Conservation (phyloP, 2,329 filamentous ascomycete genomes). For the Colletotrichum salicis region DNA sequence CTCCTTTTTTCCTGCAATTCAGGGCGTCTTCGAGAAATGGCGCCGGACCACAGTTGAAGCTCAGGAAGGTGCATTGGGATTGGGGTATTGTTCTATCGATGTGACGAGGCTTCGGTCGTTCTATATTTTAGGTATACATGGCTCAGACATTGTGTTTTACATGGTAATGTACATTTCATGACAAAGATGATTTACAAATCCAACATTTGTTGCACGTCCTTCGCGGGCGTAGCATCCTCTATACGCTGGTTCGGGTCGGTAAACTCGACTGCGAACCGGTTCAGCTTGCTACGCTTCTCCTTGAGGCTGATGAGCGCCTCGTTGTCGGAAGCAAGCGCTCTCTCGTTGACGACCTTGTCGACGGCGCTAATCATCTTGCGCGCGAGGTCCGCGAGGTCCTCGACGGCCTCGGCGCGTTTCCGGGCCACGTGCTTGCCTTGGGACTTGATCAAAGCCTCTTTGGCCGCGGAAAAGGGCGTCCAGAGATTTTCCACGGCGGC, state of each 20-base stretch:
- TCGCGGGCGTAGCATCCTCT: neutral
- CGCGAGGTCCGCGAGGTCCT: conserved; percentile 57
- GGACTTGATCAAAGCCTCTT: conserved; percentile 49
- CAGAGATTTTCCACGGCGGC: conserved; percentile 62
- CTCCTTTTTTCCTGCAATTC: neutral
- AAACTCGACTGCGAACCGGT: conserved; percentile 40
- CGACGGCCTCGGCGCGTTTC: conserved; percentile 46
- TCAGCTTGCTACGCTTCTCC: conserved; percentile 43
- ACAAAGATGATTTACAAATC: neutral
- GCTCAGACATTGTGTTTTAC: neutral
- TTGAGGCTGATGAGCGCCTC: conserved; percentile 47
- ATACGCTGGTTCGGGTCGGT: conserved; percentile 34
- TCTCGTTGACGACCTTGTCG: conserved; percentile 55
- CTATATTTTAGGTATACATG: neutral
- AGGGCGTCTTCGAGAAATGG: neutral
- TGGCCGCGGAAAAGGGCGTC: conserved; percentile 56
- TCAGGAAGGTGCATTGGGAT: neutral
- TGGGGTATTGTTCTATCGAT: neutral
- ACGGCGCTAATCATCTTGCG: conserved; percentile 57
- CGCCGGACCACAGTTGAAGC: neutral
- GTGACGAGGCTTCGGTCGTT: neutral
- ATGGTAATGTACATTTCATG: neutral
- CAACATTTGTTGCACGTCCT: neutral
- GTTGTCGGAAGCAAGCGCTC: conserved; percentile 47
- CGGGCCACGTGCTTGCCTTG: conserved; percentile 8